Percentiles rank a stretch among this genome's conserved stretches.
Conservation (phyloP, 202 grass and related monocot genomes). For the Setaria viridis region DNA sequence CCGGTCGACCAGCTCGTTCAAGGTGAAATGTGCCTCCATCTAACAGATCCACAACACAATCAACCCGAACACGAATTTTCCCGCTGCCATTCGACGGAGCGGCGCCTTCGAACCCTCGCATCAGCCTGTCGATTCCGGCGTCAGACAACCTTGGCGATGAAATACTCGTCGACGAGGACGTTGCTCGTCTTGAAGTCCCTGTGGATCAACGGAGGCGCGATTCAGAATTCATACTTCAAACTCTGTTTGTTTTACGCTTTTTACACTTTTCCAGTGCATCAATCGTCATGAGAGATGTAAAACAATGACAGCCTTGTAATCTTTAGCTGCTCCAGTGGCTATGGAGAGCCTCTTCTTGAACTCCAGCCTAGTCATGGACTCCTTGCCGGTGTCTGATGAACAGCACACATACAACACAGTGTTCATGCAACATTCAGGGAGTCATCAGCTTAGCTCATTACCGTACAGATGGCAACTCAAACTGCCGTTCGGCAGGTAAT, state of each 20-base stretch:
- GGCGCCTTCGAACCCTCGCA: constrained; percentile 49
- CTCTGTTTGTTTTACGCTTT: background rate
- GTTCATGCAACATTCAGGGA: background rate
- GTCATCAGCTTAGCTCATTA: constrained; percentile 38
- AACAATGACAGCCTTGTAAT: constrained; percentile 14
- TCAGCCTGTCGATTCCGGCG: constrained; percentile 65
- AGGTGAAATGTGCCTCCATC: constrained; percentile 62
- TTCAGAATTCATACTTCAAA: background rate
- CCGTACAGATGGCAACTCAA: constrained; percentile 77
- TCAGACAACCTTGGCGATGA: constrained; percentile 90
- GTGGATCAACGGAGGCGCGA: constrained; percentile 72
- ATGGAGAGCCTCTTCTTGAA: constrained; percentile 95
- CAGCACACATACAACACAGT: background rate
- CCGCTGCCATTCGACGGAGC: constrained; percentile 28
- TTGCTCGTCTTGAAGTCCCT: constrained; percentile 88
- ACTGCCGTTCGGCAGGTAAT: constrained; percentile 95
- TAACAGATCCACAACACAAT: constrained; percentile 15
- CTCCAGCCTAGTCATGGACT: constrained; percentile 77
- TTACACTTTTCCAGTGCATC: background rate
- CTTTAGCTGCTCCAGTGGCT: constrained; percentile 94
- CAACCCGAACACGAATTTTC: background rate
- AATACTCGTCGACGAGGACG: constrained; percentile 94
- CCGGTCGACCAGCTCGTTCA: constrained; percentile 58
- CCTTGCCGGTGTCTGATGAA: constrained; percentile 56
- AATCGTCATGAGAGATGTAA: background rate